Conservation (phyloP, 1,284 basidiomycete genomes). For the Fistulina hepatica region DNA sequence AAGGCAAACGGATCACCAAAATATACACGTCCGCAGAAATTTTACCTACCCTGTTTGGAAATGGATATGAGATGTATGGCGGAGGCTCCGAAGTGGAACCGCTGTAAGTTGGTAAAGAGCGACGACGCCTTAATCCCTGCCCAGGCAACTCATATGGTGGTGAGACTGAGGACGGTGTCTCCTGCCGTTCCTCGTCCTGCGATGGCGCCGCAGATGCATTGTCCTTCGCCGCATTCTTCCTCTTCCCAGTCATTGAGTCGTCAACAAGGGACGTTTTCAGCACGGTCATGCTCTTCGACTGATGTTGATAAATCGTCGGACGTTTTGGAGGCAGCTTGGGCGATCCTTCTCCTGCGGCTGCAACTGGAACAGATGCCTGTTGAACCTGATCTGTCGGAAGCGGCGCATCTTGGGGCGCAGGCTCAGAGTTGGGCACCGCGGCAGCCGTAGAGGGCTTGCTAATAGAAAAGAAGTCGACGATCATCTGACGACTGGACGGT, state of each 20-base stretch:
- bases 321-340: conserved; percentile 10
- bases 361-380: neutral
- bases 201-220: conserved; percentile 4
- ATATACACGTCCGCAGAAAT: too few relatives aligned
- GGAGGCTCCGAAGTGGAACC: conserved; percentile 8
- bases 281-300: conserved; percentile 18
- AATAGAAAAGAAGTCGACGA: neutral
- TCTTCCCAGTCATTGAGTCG: conserved; percentile 16
- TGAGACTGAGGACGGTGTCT: neutral
- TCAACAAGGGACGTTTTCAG: conserved; percentile 6
- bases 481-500: too few relatives aligned
- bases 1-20: too few relatives aligned
- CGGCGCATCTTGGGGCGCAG: neutral
- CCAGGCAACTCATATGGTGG: neutral
- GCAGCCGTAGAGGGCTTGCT: neutral
- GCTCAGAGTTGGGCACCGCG: neutral
- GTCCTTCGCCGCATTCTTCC: conserved; percentile 11
- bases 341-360: neutral
- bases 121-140: conserved; percentile 7
- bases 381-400: neutral
- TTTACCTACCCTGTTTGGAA: too few relatives aligned
- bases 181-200: conserved; percentile 9
- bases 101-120: conserved; percentile 12
- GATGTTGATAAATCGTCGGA: conserved; percentile 16
- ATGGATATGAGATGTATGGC: conserved; percentile 13